Percentiles rank a stretch among this genome's conserved stretches.
These are phyloP conservation scores for Smittium culicis DNA, from an alignment of 371 early-diverging fungal genomes.

Conservation along the genomic window DNA sequence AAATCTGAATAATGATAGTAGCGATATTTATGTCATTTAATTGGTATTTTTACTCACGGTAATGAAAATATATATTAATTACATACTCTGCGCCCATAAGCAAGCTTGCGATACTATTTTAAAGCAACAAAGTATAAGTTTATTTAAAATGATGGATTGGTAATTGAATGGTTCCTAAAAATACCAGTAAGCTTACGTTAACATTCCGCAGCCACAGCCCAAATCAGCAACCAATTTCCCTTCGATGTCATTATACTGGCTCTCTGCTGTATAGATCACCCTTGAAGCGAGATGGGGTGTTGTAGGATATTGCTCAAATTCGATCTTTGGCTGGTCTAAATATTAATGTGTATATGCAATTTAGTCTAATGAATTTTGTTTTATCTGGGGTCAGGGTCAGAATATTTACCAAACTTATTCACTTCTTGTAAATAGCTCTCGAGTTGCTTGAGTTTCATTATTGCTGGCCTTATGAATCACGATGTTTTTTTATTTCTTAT, in stretches of 20 bases:
- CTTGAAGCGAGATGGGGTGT: slow-evolving; percentile 69
- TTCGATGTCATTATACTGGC: slow-evolving; percentile 59
- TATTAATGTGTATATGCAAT: neutral
- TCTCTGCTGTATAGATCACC: slow-evolving; percentile 68
- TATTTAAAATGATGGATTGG: too few relatives aligned
- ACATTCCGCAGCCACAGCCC: slow-evolving; percentile 71
- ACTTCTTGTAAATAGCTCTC: slow-evolving; percentile 59
- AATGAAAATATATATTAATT: too few relatives aligned
- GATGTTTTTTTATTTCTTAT: too few relatives aligned
- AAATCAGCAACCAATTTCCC: slow-evolving; percentile 61
- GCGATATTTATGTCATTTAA: too few relatives aligned
- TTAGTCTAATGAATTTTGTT: neutral
- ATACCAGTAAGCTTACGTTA: slow-evolving; percentile 17
- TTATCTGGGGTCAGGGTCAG: neutral
- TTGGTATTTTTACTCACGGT: too few relatives aligned
- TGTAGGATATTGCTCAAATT: slow-evolving; percentile 75
- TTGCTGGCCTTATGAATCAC: too few relatives aligned
- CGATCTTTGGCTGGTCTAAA: slow-evolving; percentile 46
- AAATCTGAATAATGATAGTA: slow-evolving; percentile 27
- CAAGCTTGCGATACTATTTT: slow-evolving; percentile 32
- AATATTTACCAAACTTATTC: slow-evolving; percentile 42
- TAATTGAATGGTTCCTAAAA: neutral
- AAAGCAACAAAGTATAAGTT: too few relatives aligned
- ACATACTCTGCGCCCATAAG: slow-evolving; percentile 39
- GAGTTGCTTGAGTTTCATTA: slow-evolving; percentile 62